Conservation (phyloP, 129 eudicot genomes). For the Heracleum sosnowskyi region DNA sequence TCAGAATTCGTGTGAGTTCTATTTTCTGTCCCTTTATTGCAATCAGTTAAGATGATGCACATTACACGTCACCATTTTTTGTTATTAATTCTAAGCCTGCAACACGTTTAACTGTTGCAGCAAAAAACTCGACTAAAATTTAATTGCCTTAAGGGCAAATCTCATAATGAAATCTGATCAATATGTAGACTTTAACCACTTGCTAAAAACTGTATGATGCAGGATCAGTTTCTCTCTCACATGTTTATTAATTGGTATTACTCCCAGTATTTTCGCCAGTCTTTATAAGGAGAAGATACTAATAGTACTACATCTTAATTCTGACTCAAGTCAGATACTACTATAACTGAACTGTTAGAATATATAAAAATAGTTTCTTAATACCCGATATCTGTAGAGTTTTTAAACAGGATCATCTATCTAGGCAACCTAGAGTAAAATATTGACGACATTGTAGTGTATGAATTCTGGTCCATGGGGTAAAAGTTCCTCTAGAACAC, state of each 20-base stretch:
- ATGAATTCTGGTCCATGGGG: neutral
- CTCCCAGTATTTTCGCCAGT: too few species aligned
- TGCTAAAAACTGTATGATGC: neutral
- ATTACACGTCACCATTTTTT: neutral
- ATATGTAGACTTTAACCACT: neutral
- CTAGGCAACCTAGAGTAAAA: neutral
- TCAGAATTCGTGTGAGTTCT: slow-evolving; percentile 70
- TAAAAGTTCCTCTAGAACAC: too few species aligned
- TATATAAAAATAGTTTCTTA: too few species aligned
- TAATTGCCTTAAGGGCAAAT: neutral
- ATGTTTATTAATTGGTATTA: too few species aligned
- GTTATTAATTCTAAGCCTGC: neutral
- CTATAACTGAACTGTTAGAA: neutral
- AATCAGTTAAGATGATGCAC: neutral
- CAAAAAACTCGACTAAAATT: neutral
- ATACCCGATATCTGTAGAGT: too few species aligned
- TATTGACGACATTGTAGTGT: neutral
- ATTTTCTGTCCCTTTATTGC: neutral
- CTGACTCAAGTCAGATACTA: too few species aligned
- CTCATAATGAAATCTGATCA: neutral
- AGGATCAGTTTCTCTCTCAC: too few species aligned
- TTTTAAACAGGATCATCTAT: neutral
- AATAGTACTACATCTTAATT: too few species aligned
- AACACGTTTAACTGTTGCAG: neutral
- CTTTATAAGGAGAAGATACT: too few species aligned